A percentile compares a stretch with the other conserved stretches of the same genome.
phyloP scores from a whole-genome alignment of 1,139 yeast species.

The Kurtzmaniella quercitrusa region DNA sequence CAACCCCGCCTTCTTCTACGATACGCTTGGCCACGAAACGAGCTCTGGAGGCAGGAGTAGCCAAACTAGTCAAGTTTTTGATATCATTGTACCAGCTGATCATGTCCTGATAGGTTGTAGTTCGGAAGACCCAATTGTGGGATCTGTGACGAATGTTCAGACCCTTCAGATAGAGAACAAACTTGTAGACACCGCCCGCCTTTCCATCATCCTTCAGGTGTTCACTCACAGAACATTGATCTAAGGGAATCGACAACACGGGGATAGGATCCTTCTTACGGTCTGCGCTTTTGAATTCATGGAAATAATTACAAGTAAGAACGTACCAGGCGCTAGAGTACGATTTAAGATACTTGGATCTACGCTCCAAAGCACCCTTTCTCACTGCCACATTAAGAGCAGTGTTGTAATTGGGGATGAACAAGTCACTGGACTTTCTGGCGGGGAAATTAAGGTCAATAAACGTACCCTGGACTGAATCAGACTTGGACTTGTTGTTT shows the following conservation, averaged over 20 bases:
- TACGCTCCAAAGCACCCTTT: conserved; percentile 80
- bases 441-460: conserved; percentile 71
- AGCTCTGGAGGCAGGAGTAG: conserved; percentile 51
- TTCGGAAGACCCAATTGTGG: conserved; percentile 91
- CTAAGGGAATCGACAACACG: conserved; percentile 77
- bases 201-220: conserved; percentile 71
- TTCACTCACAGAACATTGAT: conserved; percentile 76
- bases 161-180: conserved; percentile 75
- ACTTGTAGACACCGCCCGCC: conserved; percentile 62
- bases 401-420: conserved; percentile 65
- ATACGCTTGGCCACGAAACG: conserved; percentile 18
- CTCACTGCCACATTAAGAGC: conserved; percentile 69
- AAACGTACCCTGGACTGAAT: conserved; percentile 47
- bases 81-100: conserved; percentile 82
- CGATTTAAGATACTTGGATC: conserved; percentile 85
- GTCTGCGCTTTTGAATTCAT: conserved; percentile 84
- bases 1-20: conserved; percentile 1
- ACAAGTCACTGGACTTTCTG: conserved; percentile 59
- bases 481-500: conserved; percentile 11
- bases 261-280: conserved; percentile 83
- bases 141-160: conserved; percentile 58
- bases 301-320: conserved; percentile 80
- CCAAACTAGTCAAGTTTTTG: conserved; percentile 55
- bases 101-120: conserved; percentile 75
- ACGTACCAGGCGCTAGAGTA: conserved; percentile 91